Conservation (phyloP, 306 rosid genomes). For the Cicer judaicum region DNA sequence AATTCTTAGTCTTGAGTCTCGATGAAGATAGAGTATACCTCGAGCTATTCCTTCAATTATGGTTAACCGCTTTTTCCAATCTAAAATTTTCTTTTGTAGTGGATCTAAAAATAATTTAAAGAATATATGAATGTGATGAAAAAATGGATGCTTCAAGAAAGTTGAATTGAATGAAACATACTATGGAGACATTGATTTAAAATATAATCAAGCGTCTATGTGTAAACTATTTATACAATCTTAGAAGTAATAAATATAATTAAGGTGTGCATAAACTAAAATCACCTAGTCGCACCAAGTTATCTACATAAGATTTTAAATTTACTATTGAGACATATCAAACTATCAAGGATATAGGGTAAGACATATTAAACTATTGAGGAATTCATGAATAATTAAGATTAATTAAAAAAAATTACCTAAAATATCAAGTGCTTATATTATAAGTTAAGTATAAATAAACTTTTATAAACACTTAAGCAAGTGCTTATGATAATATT, state of each 20-base stretch:
- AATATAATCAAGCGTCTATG: background rate
- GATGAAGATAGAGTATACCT: slow-evolving; percentile 48
- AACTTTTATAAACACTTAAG: background rate
- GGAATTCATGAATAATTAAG: no score
- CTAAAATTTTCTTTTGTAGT: slow-evolving; percentile 14
- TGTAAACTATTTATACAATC: background rate
- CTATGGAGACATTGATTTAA: background rate
- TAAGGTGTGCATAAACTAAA: background rate
- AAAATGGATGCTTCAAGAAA: background rate
- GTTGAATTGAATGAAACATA: background rate
- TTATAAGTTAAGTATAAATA: background rate
- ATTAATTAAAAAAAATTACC: no score
- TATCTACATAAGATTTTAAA: background rate
- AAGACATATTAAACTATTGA: no score
- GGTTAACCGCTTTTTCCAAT: slow-evolving; percentile 41
- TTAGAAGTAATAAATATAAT: no score
- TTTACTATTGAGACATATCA: background rate
- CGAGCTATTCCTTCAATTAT: slow-evolving; percentile 50
- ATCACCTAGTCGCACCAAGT: background rate
- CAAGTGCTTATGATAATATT: background rate
- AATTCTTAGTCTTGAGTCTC: slow-evolving; percentile 48
- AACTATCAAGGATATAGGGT: no score
- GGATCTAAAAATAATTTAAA: slow-evolving; percentile 34
- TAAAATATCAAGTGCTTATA: background rate
- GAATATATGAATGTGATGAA: background rate